Evolutionary conservation across 2,329 filamentous ascomycete genomes (phyloP).

Genomic region (Aspergillus piperis): DNA sequence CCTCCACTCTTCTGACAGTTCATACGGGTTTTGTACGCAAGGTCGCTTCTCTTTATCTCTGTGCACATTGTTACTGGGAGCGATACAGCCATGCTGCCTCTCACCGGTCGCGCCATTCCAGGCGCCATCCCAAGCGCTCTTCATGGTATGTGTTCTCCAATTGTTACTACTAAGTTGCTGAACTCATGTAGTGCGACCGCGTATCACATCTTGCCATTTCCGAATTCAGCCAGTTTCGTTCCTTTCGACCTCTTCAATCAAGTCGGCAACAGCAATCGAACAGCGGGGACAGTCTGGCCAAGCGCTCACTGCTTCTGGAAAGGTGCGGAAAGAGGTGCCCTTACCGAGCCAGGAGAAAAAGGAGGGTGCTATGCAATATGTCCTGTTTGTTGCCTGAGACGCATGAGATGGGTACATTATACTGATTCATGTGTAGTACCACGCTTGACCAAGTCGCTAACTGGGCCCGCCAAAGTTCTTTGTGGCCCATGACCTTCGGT

Average conservation of each 20-base stretch:
- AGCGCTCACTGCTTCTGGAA: slow-evolving; percentile 45
- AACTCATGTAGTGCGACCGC: slow-evolving; percentile 31
- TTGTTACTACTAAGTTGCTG: slow-evolving; percentile 17
- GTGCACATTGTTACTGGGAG: neutral
- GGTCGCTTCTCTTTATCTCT: neutral
- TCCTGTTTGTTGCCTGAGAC: slow-evolving; percentile 40
- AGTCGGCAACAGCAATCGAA: slow-evolving; percentile 46
- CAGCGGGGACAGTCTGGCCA: slow-evolving; percentile 35
- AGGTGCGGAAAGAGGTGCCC: slow-evolving; percentile 50
- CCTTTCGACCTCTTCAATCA: slow-evolving; percentile 47
- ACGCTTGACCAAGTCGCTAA: slow-evolving; percentile 73
- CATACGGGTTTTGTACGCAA: neutral
- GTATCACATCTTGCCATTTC: slow-evolving; percentile 31
- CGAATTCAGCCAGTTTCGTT: slow-evolving; percentile 40
- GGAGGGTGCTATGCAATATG: slow-evolving; percentile 55
- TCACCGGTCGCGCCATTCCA: slow-evolving; percentile 29
- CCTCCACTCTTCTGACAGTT: neutral
- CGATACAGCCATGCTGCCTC: slow-evolving; percentile 27
- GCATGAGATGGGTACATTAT: neutral
- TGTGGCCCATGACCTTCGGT: slow-evolving; percentile 92
- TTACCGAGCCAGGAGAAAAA: slow-evolving; percentile 53
- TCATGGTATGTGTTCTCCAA: slow-evolving; percentile 24
- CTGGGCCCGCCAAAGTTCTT: slow-evolving; percentile 82
- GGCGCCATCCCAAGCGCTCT: slow-evolving; percentile 31
- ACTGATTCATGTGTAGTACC: slow-evolving; percentile 31